Evolutionary conservation across 176 grass and related monocot species (phyloP), one percentile per base, ranked within the genome.

Genomic region (Tillandsia fasciculata): DNA sequence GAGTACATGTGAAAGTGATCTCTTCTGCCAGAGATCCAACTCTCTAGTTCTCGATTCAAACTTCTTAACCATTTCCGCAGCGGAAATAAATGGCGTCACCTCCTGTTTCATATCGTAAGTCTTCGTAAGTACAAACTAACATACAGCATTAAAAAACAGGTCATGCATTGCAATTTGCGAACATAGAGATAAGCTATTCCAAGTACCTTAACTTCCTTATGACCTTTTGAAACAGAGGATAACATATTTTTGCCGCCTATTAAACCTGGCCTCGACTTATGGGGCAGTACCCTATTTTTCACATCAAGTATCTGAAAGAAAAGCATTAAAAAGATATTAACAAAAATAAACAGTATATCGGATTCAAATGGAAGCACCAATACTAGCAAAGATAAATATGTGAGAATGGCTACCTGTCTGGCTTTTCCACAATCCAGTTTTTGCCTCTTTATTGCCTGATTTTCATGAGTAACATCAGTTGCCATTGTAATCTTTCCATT

Each of bases 361-460:
- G 18, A 29, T 52, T 50, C 12, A 33, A 28, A 69, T 4, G 2
- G 0, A 26, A 50, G n/a, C 15, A 1, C 67, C 14, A 11, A 15
- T 42, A 61, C 11, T 3, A 11, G 23, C 23, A 42, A 58, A 42
- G 33, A 42, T 68, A 13, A 26, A 51, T 58, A 24, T 47, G 10
- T 59, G 14, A 49, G 5, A 11, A 15, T 2, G 17, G 2, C 49
- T 82, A 91, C 94, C 94, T 90, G 80, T 87, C 89, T 90, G 3
- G 76, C 80, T 64, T 72, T 88, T 51, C 95, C 95, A 24, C 78
- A 69, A 66, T 91, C 90, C 26, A 99, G 75, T 20, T 94, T 99
- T 74, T 99, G 95, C 72, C 80, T 99, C 69, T 99, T 99, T 26
- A 99, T 72, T 1, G 95, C 89, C 65, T 99, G 95, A 59, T 94